phyloP scores from a whole-genome alignment of 1,284 basidiomycete species.

The Heterobasidion occidentale region DNA sequence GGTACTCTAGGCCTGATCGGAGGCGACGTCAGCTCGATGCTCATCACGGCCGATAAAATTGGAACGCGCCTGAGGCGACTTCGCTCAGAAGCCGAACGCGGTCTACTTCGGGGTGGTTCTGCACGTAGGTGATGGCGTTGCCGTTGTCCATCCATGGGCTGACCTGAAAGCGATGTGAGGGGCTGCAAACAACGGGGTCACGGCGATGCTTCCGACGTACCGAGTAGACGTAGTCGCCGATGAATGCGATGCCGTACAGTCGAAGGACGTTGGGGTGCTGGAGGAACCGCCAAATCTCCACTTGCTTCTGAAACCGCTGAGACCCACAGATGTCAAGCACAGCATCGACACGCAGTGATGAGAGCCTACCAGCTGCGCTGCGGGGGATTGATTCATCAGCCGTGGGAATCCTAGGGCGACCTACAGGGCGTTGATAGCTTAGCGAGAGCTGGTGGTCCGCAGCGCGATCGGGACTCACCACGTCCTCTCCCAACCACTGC shows the following conservation, averaged over 20 bases:
- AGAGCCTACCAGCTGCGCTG: constrained; percentile 1
- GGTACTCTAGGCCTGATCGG: constrained; percentile 30
- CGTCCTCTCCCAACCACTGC: constrained; percentile 31
- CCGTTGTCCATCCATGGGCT: constrained; percentile 39
- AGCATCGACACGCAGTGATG: constrained; percentile 1
- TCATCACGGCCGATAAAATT: background rate
- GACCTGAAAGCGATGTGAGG: constrained; percentile 20
- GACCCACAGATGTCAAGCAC: background rate
- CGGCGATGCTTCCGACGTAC: constrained; percentile 16
- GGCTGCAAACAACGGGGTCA: background rate
- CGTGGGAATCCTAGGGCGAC: constrained; percentile 11
- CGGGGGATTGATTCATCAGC: constrained; percentile 3
- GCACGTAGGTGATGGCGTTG: constrained; percentile 25
- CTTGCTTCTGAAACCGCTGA: constrained; percentile 20
- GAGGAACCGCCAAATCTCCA: constrained; percentile 34
- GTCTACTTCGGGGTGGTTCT: constrained; percentile 23
- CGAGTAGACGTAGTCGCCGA: constrained; percentile 26
- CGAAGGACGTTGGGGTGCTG: constrained; percentile 32
- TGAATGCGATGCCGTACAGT: constrained; percentile 30
- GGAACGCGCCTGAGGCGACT: constrained; percentile 24
- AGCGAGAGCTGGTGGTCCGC: background rate
- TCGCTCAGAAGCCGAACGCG: constrained; percentile 29
- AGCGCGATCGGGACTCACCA: background rate
- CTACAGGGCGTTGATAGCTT: background rate
- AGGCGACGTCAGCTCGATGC: background rate